phyloP scores from a whole-genome alignment of 495 filamentous ascomycete genomes.

The Trichoderma reesei region DNA sequence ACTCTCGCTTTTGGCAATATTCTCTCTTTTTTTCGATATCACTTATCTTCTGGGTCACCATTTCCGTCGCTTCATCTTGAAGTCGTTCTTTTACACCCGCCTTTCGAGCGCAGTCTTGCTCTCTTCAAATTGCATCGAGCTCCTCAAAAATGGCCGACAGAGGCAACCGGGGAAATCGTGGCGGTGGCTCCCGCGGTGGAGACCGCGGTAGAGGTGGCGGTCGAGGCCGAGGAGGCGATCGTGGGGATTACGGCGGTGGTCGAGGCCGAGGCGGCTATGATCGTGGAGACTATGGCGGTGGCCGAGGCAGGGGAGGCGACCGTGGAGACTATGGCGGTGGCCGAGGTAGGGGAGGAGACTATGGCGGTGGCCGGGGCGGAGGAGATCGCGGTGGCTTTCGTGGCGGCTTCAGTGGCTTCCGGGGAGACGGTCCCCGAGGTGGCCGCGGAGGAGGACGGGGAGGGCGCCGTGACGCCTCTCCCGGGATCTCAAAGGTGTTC shows the following conservation, averaged over 20 bases:
- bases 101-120: not conserved
- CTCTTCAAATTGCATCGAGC: not conserved
- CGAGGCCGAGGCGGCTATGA: constrained; percentile 11
- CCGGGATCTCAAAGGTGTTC: constrained; percentile 12
- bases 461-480: not conserved
- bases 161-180: constrained; percentile 19
- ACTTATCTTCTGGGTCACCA: not conserved
- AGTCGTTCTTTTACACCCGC: not conserved
- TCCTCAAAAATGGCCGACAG: constrained; percentile 9
- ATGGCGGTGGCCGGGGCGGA: not conserved
- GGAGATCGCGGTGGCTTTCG: constrained; percentile 18
- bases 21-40: too few species aligned
- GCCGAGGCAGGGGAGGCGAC: constrained; percentile 11
- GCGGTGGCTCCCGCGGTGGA: constrained; percentile 11
- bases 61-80: not conserved
- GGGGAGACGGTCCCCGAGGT: not conserved
- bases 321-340: constrained; percentile 21
- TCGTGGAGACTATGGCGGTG: constrained; percentile 22
- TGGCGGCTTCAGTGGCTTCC: constrained; percentile 14
- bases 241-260: constrained; percentile 13
- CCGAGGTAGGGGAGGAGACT: constrained; percentile 21
- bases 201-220: constrained; percentile 16
- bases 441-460: constrained; percentile 5
- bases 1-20: too few species aligned
- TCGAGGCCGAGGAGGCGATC: constrained; percentile 16